A percentile compares a stretch with the other conserved stretches of the same genome.
phyloP scores from a whole-genome alignment of 192 early-diverging fungal genomes.

The Linnemannia hyalina region DNA sequence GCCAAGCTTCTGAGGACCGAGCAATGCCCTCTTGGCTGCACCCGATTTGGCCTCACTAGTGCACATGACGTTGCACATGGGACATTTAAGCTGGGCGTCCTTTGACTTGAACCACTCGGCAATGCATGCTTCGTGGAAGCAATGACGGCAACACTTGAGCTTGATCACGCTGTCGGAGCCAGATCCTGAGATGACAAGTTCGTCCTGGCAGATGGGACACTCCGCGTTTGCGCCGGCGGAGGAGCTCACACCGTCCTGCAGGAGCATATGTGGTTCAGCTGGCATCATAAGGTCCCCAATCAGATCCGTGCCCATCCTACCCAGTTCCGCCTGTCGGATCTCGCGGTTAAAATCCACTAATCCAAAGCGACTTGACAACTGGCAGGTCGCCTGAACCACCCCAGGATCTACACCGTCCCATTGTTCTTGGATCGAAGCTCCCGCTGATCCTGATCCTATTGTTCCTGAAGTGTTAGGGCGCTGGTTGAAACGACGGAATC shows the following conservation, averaged over 20 bases:
- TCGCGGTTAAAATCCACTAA: constrained; percentile 34
- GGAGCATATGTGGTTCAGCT: constrained; percentile 31
- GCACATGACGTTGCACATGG: constrained; percentile 45
- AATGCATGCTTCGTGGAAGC: constrained; percentile 40
- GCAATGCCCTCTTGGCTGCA: constrained; percentile 21
- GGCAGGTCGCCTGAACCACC: constrained; percentile 10
- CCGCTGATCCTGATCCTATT: background rate
- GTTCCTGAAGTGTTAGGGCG: background rate
- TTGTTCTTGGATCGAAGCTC: background rate
- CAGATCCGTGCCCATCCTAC: constrained; percentile 18
- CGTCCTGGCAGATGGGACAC: constrained; percentile 45
- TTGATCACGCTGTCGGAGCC: constrained; percentile 28
- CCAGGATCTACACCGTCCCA: constrained; percentile 29
- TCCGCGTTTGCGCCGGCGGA: background rate
- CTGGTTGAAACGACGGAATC: constrained; percentile 5
- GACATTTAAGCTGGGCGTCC: constrained; percentile 42
- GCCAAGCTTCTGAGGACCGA: constrained; percentile 32
- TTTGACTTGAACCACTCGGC: constrained; percentile 31
- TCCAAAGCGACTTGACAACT: constrained; percentile 26
- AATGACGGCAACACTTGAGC: constrained; percentile 45
- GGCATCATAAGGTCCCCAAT: constrained; percentile 21
- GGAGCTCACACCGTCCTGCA: background rate
- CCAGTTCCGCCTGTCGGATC: constrained; percentile 32
- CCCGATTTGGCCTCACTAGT: constrained; percentile 8
- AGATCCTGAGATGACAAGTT: background rate